Conservation (phyloP, 305 asterid species). For the Fraxinus platypoda region DNA sequence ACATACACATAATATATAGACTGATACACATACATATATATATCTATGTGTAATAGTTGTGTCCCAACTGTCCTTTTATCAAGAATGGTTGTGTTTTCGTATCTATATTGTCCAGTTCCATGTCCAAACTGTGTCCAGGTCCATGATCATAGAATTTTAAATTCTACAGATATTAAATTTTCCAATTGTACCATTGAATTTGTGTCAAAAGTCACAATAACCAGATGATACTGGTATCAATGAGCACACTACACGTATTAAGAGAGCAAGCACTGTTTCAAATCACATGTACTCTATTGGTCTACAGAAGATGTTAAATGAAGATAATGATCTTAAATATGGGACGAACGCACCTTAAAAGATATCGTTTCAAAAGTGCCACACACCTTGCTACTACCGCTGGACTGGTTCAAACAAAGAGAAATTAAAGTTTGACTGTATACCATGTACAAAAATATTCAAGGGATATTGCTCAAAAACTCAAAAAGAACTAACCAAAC, state of each 20-base stretch:
- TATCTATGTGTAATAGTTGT: background rate
- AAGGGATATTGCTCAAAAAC: background rate
- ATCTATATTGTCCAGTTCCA: background rate
- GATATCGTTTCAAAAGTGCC: slow-evolving; percentile 86
- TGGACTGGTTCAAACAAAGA: slow-evolving; percentile 64
- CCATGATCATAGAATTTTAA: background rate
- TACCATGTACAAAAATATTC: background rate
- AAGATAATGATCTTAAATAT: slow-evolving; percentile 14
- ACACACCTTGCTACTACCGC: slow-evolving; percentile 98
- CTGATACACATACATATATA: background rate
- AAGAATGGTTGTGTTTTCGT: background rate
- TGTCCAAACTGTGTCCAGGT: background rate
- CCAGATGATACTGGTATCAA: background rate
- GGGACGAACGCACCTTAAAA: slow-evolving; percentile 64
- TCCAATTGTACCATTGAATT: background rate
- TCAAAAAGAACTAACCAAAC: background rate
- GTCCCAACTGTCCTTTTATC: background rate
- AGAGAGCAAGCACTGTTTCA: slow-evolving; percentile 10
- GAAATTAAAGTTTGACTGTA: slow-evolving; percentile 4
- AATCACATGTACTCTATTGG: slow-evolving; percentile 4
- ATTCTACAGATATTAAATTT: slow-evolving; percentile 2
- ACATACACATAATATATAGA: background rate
- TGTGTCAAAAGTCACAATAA: slow-evolving; percentile 8
- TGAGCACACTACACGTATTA: slow-evolving; percentile 1
- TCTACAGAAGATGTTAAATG: slow-evolving; percentile 17